Conservation (phyloP, 1,139 yeast genomes). For the Kurtzmaniella quercitrusa region DNA sequence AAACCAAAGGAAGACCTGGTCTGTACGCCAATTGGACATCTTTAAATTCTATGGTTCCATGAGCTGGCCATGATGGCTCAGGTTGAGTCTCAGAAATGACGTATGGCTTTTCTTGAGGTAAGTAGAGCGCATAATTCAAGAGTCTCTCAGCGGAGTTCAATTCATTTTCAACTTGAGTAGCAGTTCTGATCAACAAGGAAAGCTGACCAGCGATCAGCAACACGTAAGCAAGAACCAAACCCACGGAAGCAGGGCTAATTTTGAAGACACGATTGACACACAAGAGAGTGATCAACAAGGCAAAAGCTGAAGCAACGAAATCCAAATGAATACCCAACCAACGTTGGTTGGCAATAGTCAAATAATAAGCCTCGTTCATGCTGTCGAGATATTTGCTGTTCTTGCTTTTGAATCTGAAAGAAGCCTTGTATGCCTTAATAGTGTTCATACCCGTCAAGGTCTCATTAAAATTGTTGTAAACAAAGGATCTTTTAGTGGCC, state of each 20-base stretch:
- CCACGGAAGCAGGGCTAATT: slow-evolving; percentile 63
- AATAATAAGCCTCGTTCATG: slow-evolving; percentile 69
- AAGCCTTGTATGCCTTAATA: slow-evolving; percentile 57
- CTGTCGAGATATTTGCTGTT: slow-evolving; percentile 50
- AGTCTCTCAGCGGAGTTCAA: slow-evolving; percentile 86
- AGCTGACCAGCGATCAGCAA: slow-evolving; percentile 47
- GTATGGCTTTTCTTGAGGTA: slow-evolving; percentile 40
- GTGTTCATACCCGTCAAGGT: slow-evolving; percentile 67
- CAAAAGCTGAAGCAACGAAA: slow-evolving; percentile 41
- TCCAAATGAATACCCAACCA: slow-evolving; percentile 73
- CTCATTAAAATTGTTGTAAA: slow-evolving; percentile 76
- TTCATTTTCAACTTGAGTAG: slow-evolving; percentile 73
- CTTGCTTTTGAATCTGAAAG: slow-evolving; percentile 45
- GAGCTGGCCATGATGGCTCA: slow-evolving; percentile 38
- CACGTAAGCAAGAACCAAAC: slow-evolving; percentile 63
- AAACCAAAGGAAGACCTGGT: slow-evolving; percentile 68
- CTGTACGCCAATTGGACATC: slow-evolving; percentile 67
- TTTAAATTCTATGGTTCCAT: slow-evolving; percentile 51
- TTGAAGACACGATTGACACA: slow-evolving; percentile 62
- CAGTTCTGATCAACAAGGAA: slow-evolving; percentile 45
- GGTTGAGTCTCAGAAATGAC: slow-evolving; percentile 52
- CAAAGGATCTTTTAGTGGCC: slow-evolving; percentile 69
- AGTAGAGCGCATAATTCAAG: slow-evolving; percentile 54
- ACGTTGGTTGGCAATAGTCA: slow-evolving; percentile 68
- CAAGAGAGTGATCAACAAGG: slow-evolving; percentile 50